Evolutionary conservation across 805 yeast genomes (phyloP), one percentile per base, ranked within the genome.

Genomic region (Candida namnaoensis): DNA sequence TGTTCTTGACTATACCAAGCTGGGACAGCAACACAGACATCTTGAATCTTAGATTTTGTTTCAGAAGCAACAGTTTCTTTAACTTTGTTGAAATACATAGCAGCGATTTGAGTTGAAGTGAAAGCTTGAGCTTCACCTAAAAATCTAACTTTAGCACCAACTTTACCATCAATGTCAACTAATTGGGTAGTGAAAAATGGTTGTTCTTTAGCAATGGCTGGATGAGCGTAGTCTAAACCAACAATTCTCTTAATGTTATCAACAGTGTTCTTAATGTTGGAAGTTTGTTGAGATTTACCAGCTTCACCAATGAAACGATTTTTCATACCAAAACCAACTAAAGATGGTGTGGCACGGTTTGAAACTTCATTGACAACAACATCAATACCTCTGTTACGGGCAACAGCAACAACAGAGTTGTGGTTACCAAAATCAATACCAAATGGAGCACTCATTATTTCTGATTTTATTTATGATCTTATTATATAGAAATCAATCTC

Each of bases 361-460:
- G 98, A 90, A 38, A 93, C 98, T 70, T 93, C 99, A 65, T 93
- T 93, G 70, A 93, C 98, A 58, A 93, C 87, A 58, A 93, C 82
- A 67, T 93, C 99, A 62, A 93, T 93, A 62, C 98, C 98, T 74
- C 98, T 82, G 80, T 91, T 93, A 66, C 91, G 84, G 49, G 99
- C 99, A 62, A 95, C 83, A 36, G 95, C 98, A 62, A 91, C 77
- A 54, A 91, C 97, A 50, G 96, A 80, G 75, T 78, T 85, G 74
- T 78, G 76, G 72, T 88, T 88, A 71, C 99, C 99, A 64, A 93
- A 83, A 79, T 93, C 99, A 68, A 93, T 82, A 74, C 99, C 99
- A 61, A 90, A 85, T 69, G 96, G 96, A 62, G 82, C 76, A 68
- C 95, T 85, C 96, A 88, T 88, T 35, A 43, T 66, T 45, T 39